A percentile compares a stretch with the other conserved stretches of the same genome.
Evolutionary conservation across 306 rosid genomes (phyloP).

Genomic region (Quercus aquifolioides): DNA sequence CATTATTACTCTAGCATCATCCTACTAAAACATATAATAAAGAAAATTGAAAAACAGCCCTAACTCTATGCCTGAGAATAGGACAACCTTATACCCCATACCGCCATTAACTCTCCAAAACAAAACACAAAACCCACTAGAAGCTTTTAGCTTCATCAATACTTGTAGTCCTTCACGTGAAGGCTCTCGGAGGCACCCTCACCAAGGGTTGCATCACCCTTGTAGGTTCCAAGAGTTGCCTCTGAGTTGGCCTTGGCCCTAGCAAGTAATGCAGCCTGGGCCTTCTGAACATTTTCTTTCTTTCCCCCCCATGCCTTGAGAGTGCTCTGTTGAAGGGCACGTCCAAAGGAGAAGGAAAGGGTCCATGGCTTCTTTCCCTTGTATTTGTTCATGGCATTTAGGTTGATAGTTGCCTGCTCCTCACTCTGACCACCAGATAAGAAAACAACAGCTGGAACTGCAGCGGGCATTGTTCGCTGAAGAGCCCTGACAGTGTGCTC

Average conservation of each 20-base stretch:
- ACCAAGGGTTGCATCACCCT: constrained; percentile 55
- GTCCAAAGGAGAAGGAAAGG: constrained; percentile 76
- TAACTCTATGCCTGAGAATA: constrained; percentile 4
- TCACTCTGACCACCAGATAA: constrained; percentile 94
- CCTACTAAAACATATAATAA: not conserved
- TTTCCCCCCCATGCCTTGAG: constrained; percentile 84
- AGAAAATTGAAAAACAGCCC: not conserved
- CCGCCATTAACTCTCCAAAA: constrained; percentile 11
- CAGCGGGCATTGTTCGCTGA: constrained; percentile 64
- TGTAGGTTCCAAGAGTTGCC: constrained; percentile 76
- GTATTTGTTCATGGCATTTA: constrained; percentile 71
- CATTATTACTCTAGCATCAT: constrained; percentile 17
- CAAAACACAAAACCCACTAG: constrained; percentile 5
- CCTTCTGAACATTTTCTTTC: constrained; percentile 49
- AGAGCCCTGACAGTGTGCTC: constrained; percentile 67
- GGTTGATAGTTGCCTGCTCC: constrained; percentile 76
- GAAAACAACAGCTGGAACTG: constrained; percentile 78
- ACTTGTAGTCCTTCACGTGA: constrained; percentile 65
- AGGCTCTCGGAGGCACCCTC: constrained; percentile 80
- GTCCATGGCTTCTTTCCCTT: constrained; percentile 87
- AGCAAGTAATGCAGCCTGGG: constrained; percentile 62
- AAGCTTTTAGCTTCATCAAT: constrained; percentile 17
- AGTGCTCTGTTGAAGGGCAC: constrained; percentile 89
- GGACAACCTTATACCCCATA: constrained; percentile 8
- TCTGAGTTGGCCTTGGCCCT: constrained; percentile 83